These are phyloP conservation scores for Penicillium maclennaniae DNA, from an alignment of 495 filamentous ascomycete genomes.

Conservation along the genomic window DNA sequence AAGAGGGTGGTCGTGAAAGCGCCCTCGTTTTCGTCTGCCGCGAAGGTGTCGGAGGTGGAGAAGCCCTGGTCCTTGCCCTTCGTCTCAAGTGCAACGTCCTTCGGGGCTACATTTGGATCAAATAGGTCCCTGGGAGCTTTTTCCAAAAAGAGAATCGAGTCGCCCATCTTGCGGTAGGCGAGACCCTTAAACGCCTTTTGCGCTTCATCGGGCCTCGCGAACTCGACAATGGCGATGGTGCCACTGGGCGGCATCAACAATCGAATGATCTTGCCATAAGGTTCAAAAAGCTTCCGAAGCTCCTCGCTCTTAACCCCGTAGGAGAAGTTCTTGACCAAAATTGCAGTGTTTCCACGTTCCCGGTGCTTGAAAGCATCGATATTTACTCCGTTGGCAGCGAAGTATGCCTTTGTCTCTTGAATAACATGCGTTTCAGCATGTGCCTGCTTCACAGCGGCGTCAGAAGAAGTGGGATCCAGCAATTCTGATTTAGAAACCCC, in stretches of 20 bases:
- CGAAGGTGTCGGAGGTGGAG: slow-evolving; percentile 56
- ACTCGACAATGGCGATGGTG: slow-evolving; percentile 90
- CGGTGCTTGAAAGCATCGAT: slow-evolving; percentile 82
- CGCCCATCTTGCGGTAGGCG: slow-evolving; percentile 85
- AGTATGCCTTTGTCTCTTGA: slow-evolving; percentile 91
- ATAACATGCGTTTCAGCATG: slow-evolving; percentile 95
- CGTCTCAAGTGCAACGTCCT: slow-evolving; percentile 25
- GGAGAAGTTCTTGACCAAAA: slow-evolving; percentile 93
- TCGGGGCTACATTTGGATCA: slow-evolving; percentile 30
- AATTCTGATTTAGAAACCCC: slow-evolving; percentile 86
- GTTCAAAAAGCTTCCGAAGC: slow-evolving; percentile 48
- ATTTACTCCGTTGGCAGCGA: slow-evolving; percentile 80
- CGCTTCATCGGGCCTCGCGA: slow-evolving; percentile 69
- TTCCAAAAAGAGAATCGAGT: slow-evolving; percentile 88
- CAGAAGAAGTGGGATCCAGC: slow-evolving; percentile 87
- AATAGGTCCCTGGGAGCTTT: slow-evolving; percentile 88
- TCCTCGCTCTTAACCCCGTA: slow-evolving; percentile 65
- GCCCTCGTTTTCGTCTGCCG: slow-evolving; percentile 47
- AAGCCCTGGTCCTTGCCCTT: slow-evolving; percentile 44
- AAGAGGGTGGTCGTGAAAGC: slow-evolving; percentile 76
- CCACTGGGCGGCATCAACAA: slow-evolving; percentile 89
- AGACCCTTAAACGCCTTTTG: slow-evolving; percentile 75
- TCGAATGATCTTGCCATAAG: slow-evolving; percentile 62
- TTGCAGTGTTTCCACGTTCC: slow-evolving; percentile 78
- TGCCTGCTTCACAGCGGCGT: slow-evolving; percentile 92